Evolutionary conservation across 345 rosid species (phyloP).

Genomic region (Toxicodendron radicans): DNA sequence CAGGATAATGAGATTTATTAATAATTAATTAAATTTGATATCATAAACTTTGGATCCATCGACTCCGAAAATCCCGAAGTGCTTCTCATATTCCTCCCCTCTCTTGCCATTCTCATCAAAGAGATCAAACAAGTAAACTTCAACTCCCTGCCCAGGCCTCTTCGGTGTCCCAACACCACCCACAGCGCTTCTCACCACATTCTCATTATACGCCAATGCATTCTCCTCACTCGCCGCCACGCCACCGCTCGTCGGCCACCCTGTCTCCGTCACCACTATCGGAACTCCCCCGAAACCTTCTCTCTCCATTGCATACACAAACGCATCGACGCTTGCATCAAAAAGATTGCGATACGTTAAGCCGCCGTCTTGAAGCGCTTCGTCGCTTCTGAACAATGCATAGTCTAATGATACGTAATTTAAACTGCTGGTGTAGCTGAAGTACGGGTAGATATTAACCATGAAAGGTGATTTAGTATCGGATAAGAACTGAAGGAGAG

Average conservation of each 20-base stretch:
- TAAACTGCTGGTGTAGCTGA: slow-evolving; percentile 26
- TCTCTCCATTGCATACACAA: slow-evolving; percentile 34
- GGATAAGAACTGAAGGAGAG: slow-evolving; percentile 24
- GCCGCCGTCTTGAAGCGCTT: slow-evolving; percentile 24
- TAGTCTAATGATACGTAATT: slow-evolving; percentile 21
- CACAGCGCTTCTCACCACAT: slow-evolving; percentile 29
- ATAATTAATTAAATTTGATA: slow-evolving; percentile 22
- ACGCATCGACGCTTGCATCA: slow-evolving; percentile 34
- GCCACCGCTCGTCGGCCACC: slow-evolving; percentile 43
- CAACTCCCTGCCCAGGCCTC: slow-evolving; percentile 33
- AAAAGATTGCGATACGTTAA: slow-evolving; percentile 27
- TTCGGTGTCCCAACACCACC: slow-evolving; percentile 39
- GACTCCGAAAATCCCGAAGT: slow-evolving; percentile 41
- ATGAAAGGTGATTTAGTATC: slow-evolving; percentile 36
- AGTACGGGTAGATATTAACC: slow-evolving; percentile 35
- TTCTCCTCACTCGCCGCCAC: slow-evolving; percentile 26
- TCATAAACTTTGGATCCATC: slow-evolving; percentile 34
- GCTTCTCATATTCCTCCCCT: slow-evolving; percentile 24
- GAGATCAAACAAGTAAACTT: slow-evolving; percentile 40
- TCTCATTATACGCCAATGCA: slow-evolving; percentile 30
- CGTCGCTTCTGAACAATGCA: slow-evolving; percentile 25
- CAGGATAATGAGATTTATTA: not conserved
- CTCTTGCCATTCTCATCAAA: slow-evolving; percentile 39
- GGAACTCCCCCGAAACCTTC: slow-evolving; percentile 26
- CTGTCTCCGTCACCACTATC: slow-evolving; percentile 38